phyloP scores from a whole-genome alignment of 164 flowering plant genomes.

The Berberis vulgaris region DNA sequence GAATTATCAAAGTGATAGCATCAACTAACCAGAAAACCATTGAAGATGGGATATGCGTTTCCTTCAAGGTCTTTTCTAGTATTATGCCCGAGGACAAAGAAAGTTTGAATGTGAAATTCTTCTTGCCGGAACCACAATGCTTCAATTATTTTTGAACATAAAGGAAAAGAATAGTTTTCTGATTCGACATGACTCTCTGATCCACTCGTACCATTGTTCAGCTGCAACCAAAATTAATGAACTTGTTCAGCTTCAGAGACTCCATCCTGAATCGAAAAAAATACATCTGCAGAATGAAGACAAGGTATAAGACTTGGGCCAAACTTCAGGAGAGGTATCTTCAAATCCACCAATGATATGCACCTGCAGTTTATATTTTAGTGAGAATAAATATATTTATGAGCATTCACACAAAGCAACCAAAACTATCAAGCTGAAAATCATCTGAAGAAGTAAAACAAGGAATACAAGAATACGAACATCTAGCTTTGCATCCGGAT shows the following conservation, averaged over 20 bases:
- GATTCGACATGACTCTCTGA: conserved; percentile 12
- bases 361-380: conserved; percentile 49
- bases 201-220: conserved; percentile 11
- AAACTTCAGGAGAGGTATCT: conserved; percentile 47
- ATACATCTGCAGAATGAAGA: conserved; percentile 16
- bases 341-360: conserved; percentile 86
- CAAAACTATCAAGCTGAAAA: not conserved
- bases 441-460: not conserved
- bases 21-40: conserved; percentile 65
- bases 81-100: conserved; percentile 72
- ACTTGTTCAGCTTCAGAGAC: conserved; percentile 7
- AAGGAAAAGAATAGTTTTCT: conserved; percentile 61
- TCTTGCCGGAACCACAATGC: conserved; percentile 35
- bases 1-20: conserved; percentile 1
- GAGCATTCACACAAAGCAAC: conserved; percentile 2
- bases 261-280: conserved; percentile 6
- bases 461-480: conserved; percentile 26
- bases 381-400: conserved; percentile 3
- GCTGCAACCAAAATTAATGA: conserved; percentile 38
- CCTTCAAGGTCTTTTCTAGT: conserved; percentile 66
- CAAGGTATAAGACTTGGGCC: conserved; percentile 22
- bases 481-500: conserved; percentile 44
- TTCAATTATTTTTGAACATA: conserved; percentile 61
- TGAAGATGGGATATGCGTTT: conserved; percentile 48
- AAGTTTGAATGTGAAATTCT: conserved; percentile 56